phyloP scores from a whole-genome alignment of 257 asterid species.

The Solanum virginianum region DNA sequence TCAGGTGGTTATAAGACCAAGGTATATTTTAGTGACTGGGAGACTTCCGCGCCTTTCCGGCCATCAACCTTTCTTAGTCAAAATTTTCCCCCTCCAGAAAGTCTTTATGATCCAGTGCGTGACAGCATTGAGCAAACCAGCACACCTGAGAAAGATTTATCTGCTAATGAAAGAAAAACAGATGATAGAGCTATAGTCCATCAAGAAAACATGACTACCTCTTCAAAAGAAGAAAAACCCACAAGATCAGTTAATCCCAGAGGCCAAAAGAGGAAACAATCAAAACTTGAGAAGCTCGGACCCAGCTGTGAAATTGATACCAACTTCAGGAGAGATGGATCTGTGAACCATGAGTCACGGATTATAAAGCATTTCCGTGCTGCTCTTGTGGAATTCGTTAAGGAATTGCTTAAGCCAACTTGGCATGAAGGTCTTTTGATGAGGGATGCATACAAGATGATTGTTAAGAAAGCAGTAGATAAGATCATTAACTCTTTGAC shows the following conservation, averaged over 20 bases:
- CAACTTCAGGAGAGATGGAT: constrained; percentile 6
- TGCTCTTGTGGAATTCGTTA: constrained; percentile 61
- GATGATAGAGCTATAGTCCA: neutral
- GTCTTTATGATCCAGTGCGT: constrained; percentile 30
- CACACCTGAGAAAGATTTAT: neutral
- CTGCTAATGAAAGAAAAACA: constrained; percentile 5
- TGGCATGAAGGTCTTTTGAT: constrained; percentile 69
- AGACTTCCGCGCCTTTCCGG: constrained; percentile 55
- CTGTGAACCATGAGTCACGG: constrained; percentile 26
- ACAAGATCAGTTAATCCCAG: constrained; percentile 13
- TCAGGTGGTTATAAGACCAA: constrained; percentile 15
- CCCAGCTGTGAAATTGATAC: neutral
- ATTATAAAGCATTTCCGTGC: constrained; percentile 40
- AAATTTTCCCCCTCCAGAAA: constrained; percentile 33
- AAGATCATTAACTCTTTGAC: constrained; percentile 57
- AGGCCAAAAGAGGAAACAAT: neutral
- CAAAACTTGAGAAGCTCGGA: neutral
- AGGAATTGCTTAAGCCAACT: constrained; percentile 68
- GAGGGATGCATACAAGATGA: constrained; percentile 68
- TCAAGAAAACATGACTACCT: constrained; percentile 5
- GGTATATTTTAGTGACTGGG: constrained; percentile 45
- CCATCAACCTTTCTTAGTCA: constrained; percentile 52
- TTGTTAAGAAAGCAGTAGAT: constrained; percentile 63
- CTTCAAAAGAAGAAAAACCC: constrained; percentile 26
- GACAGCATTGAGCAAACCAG: constrained; percentile 25